phyloP scores from a whole-genome alignment of 176 grass and related monocot species.

The Themeda triandra region DNA sequence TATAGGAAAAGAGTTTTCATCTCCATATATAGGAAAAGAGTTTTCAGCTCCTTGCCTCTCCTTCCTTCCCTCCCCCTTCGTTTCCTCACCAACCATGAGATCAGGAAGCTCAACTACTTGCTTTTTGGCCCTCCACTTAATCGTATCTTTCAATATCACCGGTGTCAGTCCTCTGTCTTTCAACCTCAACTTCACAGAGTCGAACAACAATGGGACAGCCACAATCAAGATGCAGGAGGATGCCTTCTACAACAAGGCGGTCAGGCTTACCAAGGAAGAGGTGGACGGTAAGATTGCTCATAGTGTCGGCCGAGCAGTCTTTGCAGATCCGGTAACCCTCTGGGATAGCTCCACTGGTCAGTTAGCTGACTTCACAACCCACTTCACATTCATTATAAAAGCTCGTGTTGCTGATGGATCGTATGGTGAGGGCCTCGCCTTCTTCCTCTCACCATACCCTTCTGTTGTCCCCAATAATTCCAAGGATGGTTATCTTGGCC shows the following conservation, averaged over 20 bases:
- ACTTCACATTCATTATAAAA: constrained; percentile 53
- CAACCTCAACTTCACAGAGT: constrained; percentile 49
- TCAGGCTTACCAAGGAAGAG: constrained; percentile 62
- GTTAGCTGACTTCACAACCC: constrained; percentile 55
- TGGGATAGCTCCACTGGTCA: constrained; percentile 44
- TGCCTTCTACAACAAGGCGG: constrained; percentile 47
- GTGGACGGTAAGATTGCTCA: constrained; percentile 12
- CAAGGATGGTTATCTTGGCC: constrained; percentile 36
- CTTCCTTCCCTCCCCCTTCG: not conserved
- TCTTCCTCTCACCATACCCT: constrained; percentile 60
- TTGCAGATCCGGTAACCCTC: constrained; percentile 45
- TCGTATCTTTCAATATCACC: not conserved
- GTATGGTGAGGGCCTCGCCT: constrained; percentile 52
- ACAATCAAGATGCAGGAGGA: constrained; percentile 39
- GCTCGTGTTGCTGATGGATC: not conserved
- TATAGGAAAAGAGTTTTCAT: too few relatives aligned
- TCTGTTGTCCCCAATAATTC: constrained; percentile 39
- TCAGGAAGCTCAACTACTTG: constrained; percentile 16
- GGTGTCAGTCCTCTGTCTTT: constrained; percentile 25
- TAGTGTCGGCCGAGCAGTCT: constrained; percentile 47
- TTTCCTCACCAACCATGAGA: constrained; percentile 38
- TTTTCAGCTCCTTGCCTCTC: constrained; percentile 30
- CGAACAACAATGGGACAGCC: not conserved
- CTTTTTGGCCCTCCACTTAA: constrained; percentile 26
- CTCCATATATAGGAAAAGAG: constrained; percentile 16